Evolutionary conservation across 2,329 filamentous ascomycete species (phyloP).

Genomic region (Rhynchosporium secalis): DNA sequence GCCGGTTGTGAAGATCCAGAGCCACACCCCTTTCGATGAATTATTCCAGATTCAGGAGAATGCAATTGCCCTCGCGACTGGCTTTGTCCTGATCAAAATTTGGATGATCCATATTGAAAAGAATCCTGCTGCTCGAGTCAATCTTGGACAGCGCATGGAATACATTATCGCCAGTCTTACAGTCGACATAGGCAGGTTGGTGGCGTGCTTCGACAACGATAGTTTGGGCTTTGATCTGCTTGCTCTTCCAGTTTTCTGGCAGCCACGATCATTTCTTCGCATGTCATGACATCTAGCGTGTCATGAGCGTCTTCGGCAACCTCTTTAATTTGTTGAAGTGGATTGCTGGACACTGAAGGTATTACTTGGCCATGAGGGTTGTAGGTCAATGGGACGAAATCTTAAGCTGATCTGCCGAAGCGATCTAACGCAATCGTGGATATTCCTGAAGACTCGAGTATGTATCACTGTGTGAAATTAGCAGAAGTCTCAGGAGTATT

Average conservation of each 20-base stretch:
- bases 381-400: constrained; percentile 21
- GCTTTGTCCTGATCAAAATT: background rate
- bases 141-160: constrained; percentile 19
- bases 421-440: constrained; percentile 17
- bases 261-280: constrained; percentile 6
- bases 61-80: constrained; percentile 7
- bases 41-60: constrained; percentile 7
- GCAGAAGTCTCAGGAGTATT: background rate
- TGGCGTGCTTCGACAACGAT: constrained; percentile 12
- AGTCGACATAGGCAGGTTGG: constrained; percentile 13
- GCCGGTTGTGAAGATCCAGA: constrained; percentile 12
- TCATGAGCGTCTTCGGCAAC: background rate
- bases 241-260: background rate
- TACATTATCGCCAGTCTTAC: constrained; percentile 18
- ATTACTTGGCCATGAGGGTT: constrained; percentile 26
- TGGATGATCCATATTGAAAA: background rate
- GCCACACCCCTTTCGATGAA: constrained; percentile 16
- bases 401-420: constrained; percentile 17
- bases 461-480: constrained; percentile 4
- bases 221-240: constrained; percentile 15
- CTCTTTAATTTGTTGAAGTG: constrained; percentile 3
- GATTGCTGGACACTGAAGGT: constrained; percentile 1
- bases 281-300: background rate
- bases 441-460: constrained; percentile 15
- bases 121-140: background rate